Base-by-base conservation (phyloP, 1,139 yeast species). In the Yamadazyma taylorii region DNA sequence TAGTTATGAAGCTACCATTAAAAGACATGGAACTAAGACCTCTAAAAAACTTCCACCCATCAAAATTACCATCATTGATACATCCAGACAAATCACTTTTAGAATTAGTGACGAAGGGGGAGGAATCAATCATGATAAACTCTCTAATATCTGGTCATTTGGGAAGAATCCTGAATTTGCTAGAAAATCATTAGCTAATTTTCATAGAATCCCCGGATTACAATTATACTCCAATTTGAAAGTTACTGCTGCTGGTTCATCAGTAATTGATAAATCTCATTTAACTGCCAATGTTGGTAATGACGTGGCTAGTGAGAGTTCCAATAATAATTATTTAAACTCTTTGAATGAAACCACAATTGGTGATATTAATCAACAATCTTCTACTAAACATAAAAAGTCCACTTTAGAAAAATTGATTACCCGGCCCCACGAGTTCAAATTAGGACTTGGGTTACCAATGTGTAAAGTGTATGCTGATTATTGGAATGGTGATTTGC, bases 391-490 rank as follows among this genome's bases (percentile, higher is more conserved):
- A 37, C 44, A 55, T 13, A 68, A 67, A 39, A 55, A 55, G 36
- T 64, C 71, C 2, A 69, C 75, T 0, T 56, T 69, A 40, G 66
- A 62, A 33, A 53, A 55, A 24, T 70, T 88, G 48, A 78, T 85
- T 32, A 71, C 81, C 14, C 72, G 96, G 47, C 87, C 94, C 0
- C 81, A 85, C 23, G 75, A 83, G 42, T 75, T 77, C 49, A 83
- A 85, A 42, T 64, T 90, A 17, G 97, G 97, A 0, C 75, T 90
- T 48, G 96, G 97, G 0, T 68, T 90, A 41, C 97, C 97, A 0
- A 79, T 90, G 82, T 84, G 95, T 52, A 81, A 85, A 47, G 87
- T 90, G 0, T 90, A 90, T 55, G 90, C 96, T 0, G 97, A 90
- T 51, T 90, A 90, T 60, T 90, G 97, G 97, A 92, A 89, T 51